These are phyloP conservation scores for Spizellomyces punctatus DNA, from an alignment of 192 early-diverging fungal genomes.

Conservation along the genomic window DNA sequence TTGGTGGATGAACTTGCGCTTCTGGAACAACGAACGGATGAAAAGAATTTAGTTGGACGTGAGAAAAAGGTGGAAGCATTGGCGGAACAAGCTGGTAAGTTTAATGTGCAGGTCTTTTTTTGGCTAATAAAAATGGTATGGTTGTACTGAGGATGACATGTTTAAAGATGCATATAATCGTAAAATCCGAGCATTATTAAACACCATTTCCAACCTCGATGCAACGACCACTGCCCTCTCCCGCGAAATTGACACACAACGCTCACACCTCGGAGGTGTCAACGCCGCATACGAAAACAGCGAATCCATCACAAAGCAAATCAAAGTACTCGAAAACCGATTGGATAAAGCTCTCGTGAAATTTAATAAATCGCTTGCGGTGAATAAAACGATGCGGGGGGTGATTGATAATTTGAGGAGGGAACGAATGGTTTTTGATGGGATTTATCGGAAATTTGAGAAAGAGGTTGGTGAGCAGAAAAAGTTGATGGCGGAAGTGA, in stretches of 20 bases:
- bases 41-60: conserved; percentile 43
- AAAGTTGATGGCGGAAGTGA: conserved; percentile 65
- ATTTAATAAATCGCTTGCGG: conserved; percentile 61
- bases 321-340: conserved; percentile 57
- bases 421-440: conserved; percentile 63
- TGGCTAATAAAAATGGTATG: neutral
- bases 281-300: conserved; percentile 52
- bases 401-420: conserved; percentile 59
- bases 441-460: conserved; percentile 61
- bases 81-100: conserved; percentile 56
- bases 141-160: neutral
- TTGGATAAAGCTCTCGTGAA: conserved; percentile 63
- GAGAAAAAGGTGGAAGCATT: conserved; percentile 53
- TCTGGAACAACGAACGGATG: conserved; percentile 52
- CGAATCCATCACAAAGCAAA: conserved; percentile 57
- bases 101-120: neutral
- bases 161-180: conserved; percentile 43
- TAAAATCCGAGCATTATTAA: conserved; percentile 42
- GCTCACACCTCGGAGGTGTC: conserved; percentile 54
- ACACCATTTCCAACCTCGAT: conserved; percentile 43
- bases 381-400: conserved; percentile 55
- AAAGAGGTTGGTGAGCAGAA: conserved; percentile 59
- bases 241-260: conserved; percentile 51
- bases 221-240: conserved; percentile 36
- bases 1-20: conserved; percentile 52